Percentiles rank a stretch among this genome's conserved stretches.
Conservation (phyloP, 2,329 filamentous ascomycete species). For the Sclerotinia minor region DNA sequence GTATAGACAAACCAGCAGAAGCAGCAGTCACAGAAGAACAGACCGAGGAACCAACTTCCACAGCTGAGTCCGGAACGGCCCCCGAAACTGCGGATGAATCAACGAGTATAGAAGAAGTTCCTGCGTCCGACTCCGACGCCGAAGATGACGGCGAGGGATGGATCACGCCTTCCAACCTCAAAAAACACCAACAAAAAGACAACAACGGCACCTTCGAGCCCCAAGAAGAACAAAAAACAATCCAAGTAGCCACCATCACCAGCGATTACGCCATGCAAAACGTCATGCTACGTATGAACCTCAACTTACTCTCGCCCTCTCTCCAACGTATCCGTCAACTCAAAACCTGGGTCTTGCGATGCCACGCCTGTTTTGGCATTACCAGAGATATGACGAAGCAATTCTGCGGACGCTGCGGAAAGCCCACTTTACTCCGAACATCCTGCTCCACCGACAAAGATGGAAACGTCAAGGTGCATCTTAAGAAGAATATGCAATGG, state of each 20-base stretch:
- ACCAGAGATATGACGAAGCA: slow-evolving; percentile 83
- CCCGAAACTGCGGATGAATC: neutral
- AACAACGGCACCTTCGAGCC: slow-evolving; percentile 49
- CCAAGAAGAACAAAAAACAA: slow-evolving; percentile 58
- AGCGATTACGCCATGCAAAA: slow-evolving; percentile 99
- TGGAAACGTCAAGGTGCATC: slow-evolving; percentile 79
- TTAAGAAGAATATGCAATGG: slow-evolving; percentile 95
- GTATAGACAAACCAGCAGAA: slow-evolving; percentile 18
- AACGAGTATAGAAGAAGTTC: slow-evolving; percentile 32
- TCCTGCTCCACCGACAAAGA: slow-evolving; percentile 80
- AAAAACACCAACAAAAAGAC: slow-evolving; percentile 76
- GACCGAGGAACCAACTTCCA: slow-evolving; percentile 9
- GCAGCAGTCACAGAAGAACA: slow-evolving; percentile 28
- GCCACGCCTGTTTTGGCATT: slow-evolving; percentile 88
- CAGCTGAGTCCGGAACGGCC: neutral
- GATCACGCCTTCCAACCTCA: slow-evolving; percentile 93
- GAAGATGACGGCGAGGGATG: slow-evolving; percentile 69
- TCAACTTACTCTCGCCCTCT: slow-evolving; percentile 79
- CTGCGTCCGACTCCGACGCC: slow-evolving; percentile 45
- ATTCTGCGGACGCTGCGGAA: slow-evolving; percentile 90
- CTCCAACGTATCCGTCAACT: slow-evolving; percentile 80
- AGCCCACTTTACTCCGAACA: slow-evolving; percentile 79
- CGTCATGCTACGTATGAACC: slow-evolving; percentile 89
- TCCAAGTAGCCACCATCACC: slow-evolving; percentile 89
- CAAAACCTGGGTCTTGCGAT: slow-evolving; percentile 86